Evolutionary conservation across 148 eudicot species (phyloP).

Genomic region (Cornus controversa): DNA sequence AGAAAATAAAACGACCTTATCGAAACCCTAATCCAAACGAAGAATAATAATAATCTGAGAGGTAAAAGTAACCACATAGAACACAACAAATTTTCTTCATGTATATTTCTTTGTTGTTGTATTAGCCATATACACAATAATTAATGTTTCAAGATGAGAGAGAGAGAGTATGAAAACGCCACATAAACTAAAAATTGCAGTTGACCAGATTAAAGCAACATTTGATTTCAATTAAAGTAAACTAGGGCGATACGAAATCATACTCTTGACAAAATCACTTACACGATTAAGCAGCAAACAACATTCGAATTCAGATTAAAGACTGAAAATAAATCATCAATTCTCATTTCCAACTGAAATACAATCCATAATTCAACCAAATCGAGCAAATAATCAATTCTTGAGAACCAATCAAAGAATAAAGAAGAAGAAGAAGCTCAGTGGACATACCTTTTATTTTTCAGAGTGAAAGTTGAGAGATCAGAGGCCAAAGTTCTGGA

Average conservation of each 20-base stretch:
- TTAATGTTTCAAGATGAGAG: neutral
- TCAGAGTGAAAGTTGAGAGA: neutral
- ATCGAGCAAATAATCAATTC: neutral
- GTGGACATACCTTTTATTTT: neutral
- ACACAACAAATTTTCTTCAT: no score
- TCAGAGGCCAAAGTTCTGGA: neutral
- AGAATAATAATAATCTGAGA: no score
- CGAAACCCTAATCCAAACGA: no score
- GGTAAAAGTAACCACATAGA: no score
- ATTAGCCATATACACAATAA: no score
- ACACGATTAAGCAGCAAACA: neutral
- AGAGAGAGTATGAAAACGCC: neutral
- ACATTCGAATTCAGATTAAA: neutral
- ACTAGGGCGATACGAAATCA: neutral
- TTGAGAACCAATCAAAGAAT: neutral
- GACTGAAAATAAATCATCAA: neutral
- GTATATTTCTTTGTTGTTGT: no score
- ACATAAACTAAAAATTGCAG: no score
- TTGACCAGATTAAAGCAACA: neutral
- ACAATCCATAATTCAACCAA: neutral
- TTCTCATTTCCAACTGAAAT: neutral
- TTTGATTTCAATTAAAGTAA: neutral
- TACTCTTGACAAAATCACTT: neutral
- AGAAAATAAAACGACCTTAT: no score
- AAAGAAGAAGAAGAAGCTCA: neutral